A percentile compares a stretch with the other conserved stretches of the same genome.
phyloP scores from a whole-genome alignment of 306 rosid genomes.

The Vachellia pachyceras region DNA sequence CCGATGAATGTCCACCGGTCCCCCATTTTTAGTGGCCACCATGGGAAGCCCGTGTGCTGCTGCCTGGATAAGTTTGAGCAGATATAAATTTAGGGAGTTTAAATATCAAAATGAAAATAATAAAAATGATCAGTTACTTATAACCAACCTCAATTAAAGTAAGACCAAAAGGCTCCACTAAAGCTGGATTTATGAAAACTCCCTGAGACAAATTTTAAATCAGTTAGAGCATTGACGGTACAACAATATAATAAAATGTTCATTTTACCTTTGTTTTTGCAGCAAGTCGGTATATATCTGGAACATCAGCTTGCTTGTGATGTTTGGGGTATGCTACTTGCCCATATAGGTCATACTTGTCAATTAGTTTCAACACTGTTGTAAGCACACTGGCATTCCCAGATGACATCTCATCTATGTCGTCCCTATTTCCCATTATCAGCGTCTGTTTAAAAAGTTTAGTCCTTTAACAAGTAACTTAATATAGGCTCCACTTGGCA shows the following conservation, averaged over 20 bases:
- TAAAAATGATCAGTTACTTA: conserved; percentile 22
- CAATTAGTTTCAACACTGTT: conserved; percentile 80
- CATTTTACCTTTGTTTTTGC: conserved; percentile 79
- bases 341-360: conserved; percentile 87
- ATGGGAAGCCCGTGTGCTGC: conserved; percentile 94
- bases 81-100: conserved; percentile 11
- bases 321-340: conserved; percentile 94
- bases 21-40: conserved; percentile 95
- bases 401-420: conserved; percentile 79
- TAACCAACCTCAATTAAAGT: conserved; percentile 86
- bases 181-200: conserved; percentile 92
- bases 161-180: conserved; percentile 93
- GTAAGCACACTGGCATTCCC: conserved; percentile 83
- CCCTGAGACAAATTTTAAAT: conserved; percentile 62
- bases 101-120: conserved; percentile 27
- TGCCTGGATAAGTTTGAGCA: conserved; percentile 60
- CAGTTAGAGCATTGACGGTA: conserved; percentile 17
- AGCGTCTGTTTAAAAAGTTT: conserved; percentile 58
- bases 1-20: conserved; percentile 90
- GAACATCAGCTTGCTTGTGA: conserved; percentile 90
- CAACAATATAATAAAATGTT: conserved; percentile 9
- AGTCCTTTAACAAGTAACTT: conserved; percentile 29
- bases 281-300: conserved; percentile 86
- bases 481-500: conserved; percentile 5
- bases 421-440: conserved; percentile 90